Conservation (phyloP, 768 basidiomycete species). For the Amanita polypyramis region DNA sequence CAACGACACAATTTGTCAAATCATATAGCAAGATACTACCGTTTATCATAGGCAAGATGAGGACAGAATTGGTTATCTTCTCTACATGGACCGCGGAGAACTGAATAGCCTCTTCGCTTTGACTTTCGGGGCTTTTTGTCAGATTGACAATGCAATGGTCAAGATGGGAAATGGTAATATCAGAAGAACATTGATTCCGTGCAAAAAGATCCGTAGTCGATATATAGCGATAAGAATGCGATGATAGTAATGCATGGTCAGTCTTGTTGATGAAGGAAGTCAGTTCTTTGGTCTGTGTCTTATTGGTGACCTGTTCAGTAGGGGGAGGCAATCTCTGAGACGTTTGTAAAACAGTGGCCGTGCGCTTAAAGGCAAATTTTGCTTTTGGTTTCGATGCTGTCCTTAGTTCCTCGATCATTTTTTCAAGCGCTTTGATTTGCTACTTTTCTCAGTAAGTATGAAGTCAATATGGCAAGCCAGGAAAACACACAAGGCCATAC, state of each 20-base stretch:
- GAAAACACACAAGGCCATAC: slow-evolving; percentile 47
- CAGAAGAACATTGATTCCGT: slow-evolving; percentile 26
- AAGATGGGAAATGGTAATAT: slow-evolving; percentile 60
- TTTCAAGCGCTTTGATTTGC: slow-evolving; percentile 61
- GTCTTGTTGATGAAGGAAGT: slow-evolving; percentile 4
- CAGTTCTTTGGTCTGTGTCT: not conserved
- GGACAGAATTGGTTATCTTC: slow-evolving; percentile 46
- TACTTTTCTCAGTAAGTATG: slow-evolving; percentile 18
- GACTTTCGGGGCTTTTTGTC: slow-evolving; percentile 9
- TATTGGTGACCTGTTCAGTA: not conserved
- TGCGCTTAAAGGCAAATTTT: slow-evolving; percentile 59
- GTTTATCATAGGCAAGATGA: slow-evolving; percentile 53
- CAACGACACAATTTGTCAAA: slow-evolving; percentile 50
- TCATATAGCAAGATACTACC: slow-evolving; percentile 72
- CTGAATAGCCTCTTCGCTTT: slow-evolving; percentile 12
- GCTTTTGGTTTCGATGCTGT: slow-evolving; percentile 34
- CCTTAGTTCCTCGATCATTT: slow-evolving; percentile 39
- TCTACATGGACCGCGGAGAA: slow-evolving; percentile 55
- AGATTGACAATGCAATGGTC: slow-evolving; percentile 65
- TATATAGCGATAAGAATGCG: slow-evolving; percentile 35
- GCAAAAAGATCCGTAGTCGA: slow-evolving; percentile 28
- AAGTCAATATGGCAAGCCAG: not conserved
- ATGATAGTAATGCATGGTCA: slow-evolving; percentile 27
- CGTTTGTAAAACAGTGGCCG: slow-evolving; percentile 13
- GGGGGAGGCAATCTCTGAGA: slow-evolving; percentile 5